Evolutionary conservation across 208 protist genomes (phyloP).

Genomic region (Crithidia fasciculata): DNA sequence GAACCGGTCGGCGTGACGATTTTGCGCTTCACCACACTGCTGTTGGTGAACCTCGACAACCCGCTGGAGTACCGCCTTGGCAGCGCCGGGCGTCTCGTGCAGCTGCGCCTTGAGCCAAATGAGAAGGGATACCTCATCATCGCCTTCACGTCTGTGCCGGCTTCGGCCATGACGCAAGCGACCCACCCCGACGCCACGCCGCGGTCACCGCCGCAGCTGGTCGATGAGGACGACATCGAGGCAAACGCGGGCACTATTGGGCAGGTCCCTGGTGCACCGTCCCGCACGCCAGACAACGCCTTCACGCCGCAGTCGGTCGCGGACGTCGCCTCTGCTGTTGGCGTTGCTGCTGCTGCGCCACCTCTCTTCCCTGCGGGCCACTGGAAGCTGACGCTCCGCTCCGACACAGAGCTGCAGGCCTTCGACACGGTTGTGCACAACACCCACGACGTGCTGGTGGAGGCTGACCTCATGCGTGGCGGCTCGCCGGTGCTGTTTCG

Average conservation of each 20-base stretch:
- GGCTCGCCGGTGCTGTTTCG: constrained; percentile 63
- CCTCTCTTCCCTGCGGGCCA: constrained; percentile 41
- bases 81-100: constrained; percentile 53
- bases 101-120: constrained; percentile 66
- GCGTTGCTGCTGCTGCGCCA: no score
- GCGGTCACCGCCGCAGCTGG: background rate
- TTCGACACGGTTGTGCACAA: constrained; percentile 59
- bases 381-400: constrained; percentile 71
- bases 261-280: background rate
- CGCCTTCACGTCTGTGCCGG: constrained; percentile 59
- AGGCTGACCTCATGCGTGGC: constrained; percentile 57
- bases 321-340: background rate
- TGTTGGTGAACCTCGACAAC: constrained; percentile 77
- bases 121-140: constrained; percentile 81
- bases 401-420: constrained; percentile 51
- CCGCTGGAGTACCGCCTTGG: constrained; percentile 38
- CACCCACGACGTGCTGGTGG: constrained; percentile 41
- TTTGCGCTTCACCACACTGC: constrained; percentile 51
- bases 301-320: background rate
- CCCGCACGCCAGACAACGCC: background rate
- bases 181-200: background rate
- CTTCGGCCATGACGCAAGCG: background rate
- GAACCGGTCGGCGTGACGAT: constrained; percentile 29
- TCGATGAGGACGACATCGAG: background rate
- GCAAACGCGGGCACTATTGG: background rate